Evolutionary conservation across 2,329 filamentous ascomycete species (phyloP).

Genomic region (Trichocomaceae sp.): DNA sequence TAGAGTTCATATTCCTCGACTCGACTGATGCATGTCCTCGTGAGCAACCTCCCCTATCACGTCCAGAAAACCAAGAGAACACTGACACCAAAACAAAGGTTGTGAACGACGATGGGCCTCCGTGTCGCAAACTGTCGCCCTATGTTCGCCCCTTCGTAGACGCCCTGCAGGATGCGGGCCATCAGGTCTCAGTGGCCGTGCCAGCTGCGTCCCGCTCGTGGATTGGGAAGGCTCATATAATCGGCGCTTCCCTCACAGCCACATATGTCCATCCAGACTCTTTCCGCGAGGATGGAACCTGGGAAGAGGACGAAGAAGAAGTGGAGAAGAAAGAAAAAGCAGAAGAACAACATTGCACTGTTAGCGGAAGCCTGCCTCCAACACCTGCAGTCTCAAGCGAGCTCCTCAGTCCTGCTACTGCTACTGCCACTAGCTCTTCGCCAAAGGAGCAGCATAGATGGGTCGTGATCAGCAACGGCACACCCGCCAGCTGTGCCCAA

Average conservation of each 20-base stretch:
- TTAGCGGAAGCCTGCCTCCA: neutral
- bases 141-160: constrained; percentile 67
- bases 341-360: neutral
- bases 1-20: neutral
- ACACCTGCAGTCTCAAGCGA: constrained; percentile 9
- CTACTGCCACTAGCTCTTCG: too few species aligned
- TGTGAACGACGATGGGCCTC: constrained; percentile 69
- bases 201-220: constrained; percentile 84
- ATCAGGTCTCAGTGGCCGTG: constrained; percentile 78
- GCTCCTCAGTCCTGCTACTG: neutral
- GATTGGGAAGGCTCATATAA: constrained; percentile 95
- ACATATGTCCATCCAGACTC: constrained; percentile 64
- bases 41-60: neutral
- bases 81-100: constrained; percentile 21
- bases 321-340: too few species aligned
- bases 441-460: constrained; percentile 46
- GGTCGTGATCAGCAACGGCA: constrained; percentile 65
- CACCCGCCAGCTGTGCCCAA: constrained; percentile 68
- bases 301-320: constrained; percentile 30
- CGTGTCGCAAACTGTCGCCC: constrained; percentile 63
- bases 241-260: constrained; percentile 74
- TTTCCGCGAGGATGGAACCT: constrained; percentile 48
- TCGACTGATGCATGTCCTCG: constrained; percentile 12
- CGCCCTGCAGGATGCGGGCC: constrained; percentile 63
- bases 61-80: neutral